These are phyloP conservation scores for Petunia secreta DNA, from an alignment of 257 asterid genomes.

Conservation along the genomic window DNA sequence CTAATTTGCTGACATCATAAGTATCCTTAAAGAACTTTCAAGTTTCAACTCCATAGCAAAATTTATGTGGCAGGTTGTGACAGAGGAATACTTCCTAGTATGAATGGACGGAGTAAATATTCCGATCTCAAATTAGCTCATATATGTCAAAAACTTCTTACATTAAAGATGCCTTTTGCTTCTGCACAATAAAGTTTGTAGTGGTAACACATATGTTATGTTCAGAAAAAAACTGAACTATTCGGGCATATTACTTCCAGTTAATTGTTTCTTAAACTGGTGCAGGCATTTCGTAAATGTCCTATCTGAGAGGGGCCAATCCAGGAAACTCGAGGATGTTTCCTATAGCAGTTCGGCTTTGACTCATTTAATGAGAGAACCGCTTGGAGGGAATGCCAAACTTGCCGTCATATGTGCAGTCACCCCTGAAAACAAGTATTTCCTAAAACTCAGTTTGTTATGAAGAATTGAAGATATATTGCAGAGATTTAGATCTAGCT, in stretches of 20 bases:
- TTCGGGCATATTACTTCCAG: conserved; percentile 17
- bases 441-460: background rate
- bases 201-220: background rate
- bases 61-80: background rate
- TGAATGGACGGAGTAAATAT: background rate
- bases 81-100: background rate
- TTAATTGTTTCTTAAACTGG: conserved; percentile 34
- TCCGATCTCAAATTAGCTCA: background rate
- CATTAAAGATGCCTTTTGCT: background rate
- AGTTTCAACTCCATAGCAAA: background rate
- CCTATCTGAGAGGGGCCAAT: conserved; percentile 50
- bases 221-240: background rate
- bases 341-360: conserved; percentile 62
- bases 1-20: background rate
- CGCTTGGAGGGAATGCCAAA: conserved; percentile 89
- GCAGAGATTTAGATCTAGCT: background rate
- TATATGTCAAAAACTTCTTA: conserved; percentile 8
- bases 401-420: conserved; percentile 71
- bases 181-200: background rate
- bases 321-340: conserved; percentile 48
- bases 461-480: background rate
- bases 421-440: conserved; percentile 69
- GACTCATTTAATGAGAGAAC: conserved; percentile 78
- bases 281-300: conserved; percentile 75
- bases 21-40: background rate